Evolutionary conservation across 257 asterid species (phyloP), one percentile per base, ranked within the genome.

Genomic region (Solanum pinnatisectum): DNA sequence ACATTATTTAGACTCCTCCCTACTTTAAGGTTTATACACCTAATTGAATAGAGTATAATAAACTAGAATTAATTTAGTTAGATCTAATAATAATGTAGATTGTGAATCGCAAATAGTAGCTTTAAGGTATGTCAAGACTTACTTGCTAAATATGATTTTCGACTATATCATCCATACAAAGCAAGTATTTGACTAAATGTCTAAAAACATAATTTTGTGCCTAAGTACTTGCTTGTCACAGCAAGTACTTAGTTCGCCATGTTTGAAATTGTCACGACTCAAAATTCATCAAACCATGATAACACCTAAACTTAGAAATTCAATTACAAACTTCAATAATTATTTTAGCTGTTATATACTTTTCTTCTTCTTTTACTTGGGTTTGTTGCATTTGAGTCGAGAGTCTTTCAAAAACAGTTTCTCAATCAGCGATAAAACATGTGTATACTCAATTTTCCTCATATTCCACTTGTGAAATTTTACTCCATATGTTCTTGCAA

Each of bases 381-480:
- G 18, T 56, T 56, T 56, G n/a, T 56, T 56, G 4, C 23, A 56
- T 18, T 18, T 18, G 63, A 56, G 10, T 56, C 10, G 1, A 56
- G 10, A 0, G 4, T 56, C 4, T 18, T 0, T 56, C 0, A 0
- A 6, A 56, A 56, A 18, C 0, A 18, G 0, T 18, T 0, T 56
- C n/a, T 16, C 10, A 0, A 56, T 56, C n/a, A 56, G 1, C 1
- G 4, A 56, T 56, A 18, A 56, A 0, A 0, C 4, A 1, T 6
- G 63, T 56, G 1, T 18, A 18, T 18, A 56, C n/a, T 18, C 10
- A 16, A 52, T 52, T 18, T 18, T 52, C 4, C 1, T 52, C 10
- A 52, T 0, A 52, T 52, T 52, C 4, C 6, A 52, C 63, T 52
- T 52, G 63, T 52, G 10, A 52, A 67, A 67, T 67, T 67, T 67